Evolutionary conservation across 2,329 filamentous ascomycete species (phyloP).

Genomic region (Calonectria crousiana): DNA sequence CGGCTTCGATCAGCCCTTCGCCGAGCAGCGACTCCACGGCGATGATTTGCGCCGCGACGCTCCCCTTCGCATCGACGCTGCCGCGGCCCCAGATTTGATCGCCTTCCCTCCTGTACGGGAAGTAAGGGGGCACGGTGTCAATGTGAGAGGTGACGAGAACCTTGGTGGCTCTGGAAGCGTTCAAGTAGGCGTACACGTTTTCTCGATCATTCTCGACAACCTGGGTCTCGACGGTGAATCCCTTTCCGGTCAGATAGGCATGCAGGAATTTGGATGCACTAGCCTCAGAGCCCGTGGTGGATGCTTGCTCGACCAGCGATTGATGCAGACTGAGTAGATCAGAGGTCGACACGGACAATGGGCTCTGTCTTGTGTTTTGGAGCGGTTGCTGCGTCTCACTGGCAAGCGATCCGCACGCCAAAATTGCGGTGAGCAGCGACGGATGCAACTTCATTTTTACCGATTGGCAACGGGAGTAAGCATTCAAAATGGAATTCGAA

Average conservation of each 20-base stretch:
- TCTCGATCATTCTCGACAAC: constrained; percentile 53
- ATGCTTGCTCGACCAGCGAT: background rate
- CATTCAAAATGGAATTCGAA: background rate
- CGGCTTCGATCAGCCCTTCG: constrained; percentile 29
- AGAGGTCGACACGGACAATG: background rate
- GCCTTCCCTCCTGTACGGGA: constrained; percentile 69
- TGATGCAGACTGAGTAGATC: background rate
- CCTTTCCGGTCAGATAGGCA: constrained; percentile 64
- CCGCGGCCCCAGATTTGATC: constrained; percentile 69
- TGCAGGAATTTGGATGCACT: background rate
- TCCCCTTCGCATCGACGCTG: constrained; percentile 74
- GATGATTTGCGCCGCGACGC: constrained; percentile 53
- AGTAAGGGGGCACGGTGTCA: constrained; percentile 77
- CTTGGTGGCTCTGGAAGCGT: constrained; percentile 60
- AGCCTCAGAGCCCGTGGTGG: background rate
- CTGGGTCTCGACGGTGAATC: constrained; percentile 51
- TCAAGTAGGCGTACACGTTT: constrained; percentile 77
- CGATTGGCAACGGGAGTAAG: background rate
- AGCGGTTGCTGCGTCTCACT: background rate
- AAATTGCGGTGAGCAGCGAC: background rate
- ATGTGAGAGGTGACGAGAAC: constrained; percentile 80
- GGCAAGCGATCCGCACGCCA: background rate
- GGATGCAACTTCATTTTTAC: background rate
- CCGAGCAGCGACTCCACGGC: constrained; percentile 33
- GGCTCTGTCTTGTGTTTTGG: background rate